A percentile compares a stretch with the other conserved stretches of the same genome.
Conservation (phyloP, 495 filamentous ascomycete genomes). For the Friedmanniomyces simplex region DNA sequence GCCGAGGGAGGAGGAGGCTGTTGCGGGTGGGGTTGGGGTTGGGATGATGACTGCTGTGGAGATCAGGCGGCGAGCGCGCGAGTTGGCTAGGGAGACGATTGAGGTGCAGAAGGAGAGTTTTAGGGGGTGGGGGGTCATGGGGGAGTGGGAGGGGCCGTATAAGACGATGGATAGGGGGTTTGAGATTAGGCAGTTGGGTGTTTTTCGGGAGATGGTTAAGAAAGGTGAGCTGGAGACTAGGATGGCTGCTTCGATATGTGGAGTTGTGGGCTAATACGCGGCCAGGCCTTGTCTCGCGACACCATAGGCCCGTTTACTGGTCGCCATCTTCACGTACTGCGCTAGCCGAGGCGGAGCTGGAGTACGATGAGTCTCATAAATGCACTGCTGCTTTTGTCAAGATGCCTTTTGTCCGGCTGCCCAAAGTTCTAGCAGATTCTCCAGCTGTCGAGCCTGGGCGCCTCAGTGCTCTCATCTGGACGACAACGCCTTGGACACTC, state of each 20-base stretch:
- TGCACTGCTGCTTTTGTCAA: constrained; percentile 73
- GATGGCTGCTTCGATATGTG: background rate
- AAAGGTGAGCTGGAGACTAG: constrained; percentile 39
- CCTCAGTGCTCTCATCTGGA: constrained; percentile 81
- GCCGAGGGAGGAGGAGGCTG: constrained; percentile 9
- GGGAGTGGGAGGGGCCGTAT: constrained; percentile 85
- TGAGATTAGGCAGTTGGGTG: constrained; percentile 71
- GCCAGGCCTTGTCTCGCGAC: constrained; percentile 62
- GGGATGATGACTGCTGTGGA: constrained; percentile 35
- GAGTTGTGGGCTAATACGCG: background rate
- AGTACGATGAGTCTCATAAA: constrained; percentile 78
- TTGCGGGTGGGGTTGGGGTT: background rate
- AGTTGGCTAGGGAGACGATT: constrained; percentile 64
- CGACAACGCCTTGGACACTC: constrained; percentile 94
- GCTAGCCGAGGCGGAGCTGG: constrained; percentile 88
- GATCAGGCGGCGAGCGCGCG: constrained; percentile 61
- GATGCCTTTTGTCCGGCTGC: constrained; percentile 56
- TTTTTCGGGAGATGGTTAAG: constrained; percentile 78
- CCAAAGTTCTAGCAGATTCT: constrained; percentile 30
- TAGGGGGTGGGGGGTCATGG: constrained; percentile 78
- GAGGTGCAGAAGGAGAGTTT: constrained; percentile 76
- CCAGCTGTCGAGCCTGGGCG: constrained; percentile 20
- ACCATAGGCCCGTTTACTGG: constrained; percentile 94
- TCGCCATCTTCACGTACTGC: constrained; percentile 83
- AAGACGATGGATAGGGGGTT: constrained; percentile 84